Base-by-base conservation (phyloP, 768 basidiomycete species). In the Gyrodon lividus region DNA sequence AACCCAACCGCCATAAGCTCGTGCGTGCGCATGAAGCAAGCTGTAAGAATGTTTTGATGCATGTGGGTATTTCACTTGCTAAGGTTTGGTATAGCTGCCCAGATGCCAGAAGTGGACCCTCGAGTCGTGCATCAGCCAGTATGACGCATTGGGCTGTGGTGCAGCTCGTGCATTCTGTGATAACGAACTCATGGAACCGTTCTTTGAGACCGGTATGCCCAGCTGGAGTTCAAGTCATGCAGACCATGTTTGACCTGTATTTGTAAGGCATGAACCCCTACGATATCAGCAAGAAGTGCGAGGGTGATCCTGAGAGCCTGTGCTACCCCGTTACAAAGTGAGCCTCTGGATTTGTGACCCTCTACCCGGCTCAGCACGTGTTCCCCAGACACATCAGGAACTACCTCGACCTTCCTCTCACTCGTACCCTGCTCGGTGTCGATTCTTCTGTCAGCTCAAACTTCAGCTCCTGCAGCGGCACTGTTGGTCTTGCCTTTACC, bases 81-180 rank as follows among this genome's bases (percentile, higher is more conserved):
- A 17, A 20, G 12, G 16, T 13, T 30, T 20, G 35, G 4, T 13
- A n/a, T 51, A 86, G 83, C 74, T 89, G 17, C 84, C 86, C 16
- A 78, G 84, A 39, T 92, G 89, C 64, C 68, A 82, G 55, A 75
- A 75, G 52, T 74, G 74, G 46, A 72, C 84, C 59, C 65, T 75
- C 20, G 67, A 72, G 23, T 71, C 72, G 35, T 92, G 89, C 56
- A 72, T 89, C 26, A 78, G 86, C 48, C 68, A 70, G 6, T 84
- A 83, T 56, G 88, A 92, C 61, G 61, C 72, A 13, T 81, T 86
- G 47, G 74, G 78, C 55, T 92, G 89, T 60, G 67, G 70, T 9
- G 86, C 82, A 13, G 87, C 88, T 2, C 71, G 78, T 46, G 65
- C 54, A 23, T 89, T 89, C 63, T 92, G 89, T 64, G 71, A 79